These are phyloP conservation scores for Withania somnifera DNA, from an alignment of 305 asterid genomes.

Conservation along the genomic window DNA sequence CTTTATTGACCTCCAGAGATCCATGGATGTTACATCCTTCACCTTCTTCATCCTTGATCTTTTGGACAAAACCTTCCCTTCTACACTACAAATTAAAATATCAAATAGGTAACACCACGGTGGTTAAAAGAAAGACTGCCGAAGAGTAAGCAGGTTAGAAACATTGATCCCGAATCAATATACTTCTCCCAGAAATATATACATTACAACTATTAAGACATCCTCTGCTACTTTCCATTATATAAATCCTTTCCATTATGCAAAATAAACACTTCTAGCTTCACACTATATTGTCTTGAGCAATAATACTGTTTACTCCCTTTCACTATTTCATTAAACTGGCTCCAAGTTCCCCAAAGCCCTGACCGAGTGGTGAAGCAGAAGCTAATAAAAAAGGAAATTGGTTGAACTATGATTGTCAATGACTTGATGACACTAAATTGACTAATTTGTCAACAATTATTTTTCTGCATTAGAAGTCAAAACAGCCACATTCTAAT, in stretches of 20 bases:
- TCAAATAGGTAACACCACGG: background rate
- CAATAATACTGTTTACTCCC: background rate
- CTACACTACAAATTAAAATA: slow-evolving; percentile 42
- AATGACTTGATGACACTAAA: background rate
- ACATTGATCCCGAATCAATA: background rate
- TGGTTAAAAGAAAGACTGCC: background rate
- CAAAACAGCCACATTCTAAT: background rate
- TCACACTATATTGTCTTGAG: background rate
- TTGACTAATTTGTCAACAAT: background rate
- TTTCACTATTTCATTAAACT: background rate
- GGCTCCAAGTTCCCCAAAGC: background rate
- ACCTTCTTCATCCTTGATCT: slow-evolving; percentile 82
- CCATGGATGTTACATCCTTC: slow-evolving; percentile 99
- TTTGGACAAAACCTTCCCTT: slow-evolving; percentile 86
- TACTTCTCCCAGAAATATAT: background rate
- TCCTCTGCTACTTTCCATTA: background rate
- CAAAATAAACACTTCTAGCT: background rate
- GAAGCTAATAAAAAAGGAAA: background rate
- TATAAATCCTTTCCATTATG: background rate
- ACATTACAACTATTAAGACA: background rate
- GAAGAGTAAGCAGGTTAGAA: background rate
- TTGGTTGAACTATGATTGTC: background rate
- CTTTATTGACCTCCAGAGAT: slow-evolving; percentile 86
- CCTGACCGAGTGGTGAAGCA: background rate
- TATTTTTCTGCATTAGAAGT: background rate